Evolutionary conservation across 495 filamentous ascomycete genomes (phyloP), one percentile per base, ranked within the genome.

Genomic region (Stereocaulon alpinum): DNA sequence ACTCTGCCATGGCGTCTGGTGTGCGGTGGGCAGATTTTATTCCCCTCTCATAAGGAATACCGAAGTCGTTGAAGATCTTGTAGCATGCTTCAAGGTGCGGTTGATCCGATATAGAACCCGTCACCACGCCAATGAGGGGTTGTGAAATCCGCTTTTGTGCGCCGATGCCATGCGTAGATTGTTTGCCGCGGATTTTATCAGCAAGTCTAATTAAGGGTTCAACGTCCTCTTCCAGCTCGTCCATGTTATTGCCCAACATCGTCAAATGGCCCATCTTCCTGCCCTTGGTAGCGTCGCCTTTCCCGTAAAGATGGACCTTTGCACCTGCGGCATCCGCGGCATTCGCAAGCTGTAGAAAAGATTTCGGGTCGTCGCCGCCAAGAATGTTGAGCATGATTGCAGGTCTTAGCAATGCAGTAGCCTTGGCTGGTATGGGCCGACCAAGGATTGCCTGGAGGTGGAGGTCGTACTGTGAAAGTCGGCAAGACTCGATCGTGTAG

Each of bases 331-430:
- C 80, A 56, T 74, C 73, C 10, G 91, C 87, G 30, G 77, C 74
- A 52, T 80, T 71, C 15, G 84, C 83, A 47, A 94, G 75, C 44
- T 75, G 66, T 30, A 86, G 72, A 71, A 96, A 92, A 17, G 88
- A 87, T 59, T 84, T 72, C 5, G 81, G 72, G 2, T 77, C 72
- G 29, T 81, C 74, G 54, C 91, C 91, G 43, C 93, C 93, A 43
- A 98, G 83, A 60, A 98, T 89, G 73, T 98, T 98, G 53, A 97
- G 83, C 93, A 98, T 98, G 66, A 98, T 88, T 20, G 91, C 82
- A 11, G 71, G 75, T 27, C 83, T 80, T 14, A 76, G 74, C 54
- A 91, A 74, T 30, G 79, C 70, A 17, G 84, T 74, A 57, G 79
- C 80, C 64, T 82, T 75, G 15, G 79, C 67, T 1, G 82, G 80